A percentile compares a stretch with the other conserved stretches of the same genome.
Conservation (phyloP, 2,329 filamentous ascomycete genomes). For the Penicillium thymicola region DNA sequence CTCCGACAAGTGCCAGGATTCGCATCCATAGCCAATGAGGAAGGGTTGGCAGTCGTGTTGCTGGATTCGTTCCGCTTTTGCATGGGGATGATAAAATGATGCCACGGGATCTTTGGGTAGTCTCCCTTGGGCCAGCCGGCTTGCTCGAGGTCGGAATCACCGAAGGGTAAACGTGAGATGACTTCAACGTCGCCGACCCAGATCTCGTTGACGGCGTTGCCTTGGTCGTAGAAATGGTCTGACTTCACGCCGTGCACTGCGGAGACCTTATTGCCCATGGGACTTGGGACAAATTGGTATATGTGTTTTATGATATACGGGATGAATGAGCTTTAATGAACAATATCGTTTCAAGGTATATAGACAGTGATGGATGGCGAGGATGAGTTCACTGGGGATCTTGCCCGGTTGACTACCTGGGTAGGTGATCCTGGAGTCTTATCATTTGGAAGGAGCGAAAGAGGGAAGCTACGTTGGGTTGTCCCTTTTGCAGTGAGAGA, state of each 20-base stretch:
- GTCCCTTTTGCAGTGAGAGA: background rate
- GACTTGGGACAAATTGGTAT: background rate
- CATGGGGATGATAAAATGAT: slow-evolving; percentile 40
- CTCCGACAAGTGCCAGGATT: background rate
- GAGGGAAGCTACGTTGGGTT: background rate
- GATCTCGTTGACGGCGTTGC: slow-evolving; percentile 40
- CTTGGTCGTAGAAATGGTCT: slow-evolving; percentile 33
- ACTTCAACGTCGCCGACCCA: slow-evolving; percentile 38
- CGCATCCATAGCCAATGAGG: background rate
- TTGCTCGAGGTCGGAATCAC: slow-evolving; percentile 38
- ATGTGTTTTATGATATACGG: background rate
- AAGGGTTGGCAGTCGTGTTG: background rate
- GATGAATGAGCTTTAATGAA: background rate
- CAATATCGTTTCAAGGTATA: background rate
- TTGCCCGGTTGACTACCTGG: background rate
- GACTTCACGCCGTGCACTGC: slow-evolving; percentile 35
- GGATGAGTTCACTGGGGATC: background rate
- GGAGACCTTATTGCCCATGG: slow-evolving; percentile 36
- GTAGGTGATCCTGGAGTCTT: background rate
- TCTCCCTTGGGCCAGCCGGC: slow-evolving; percentile 33
- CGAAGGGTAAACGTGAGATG: slow-evolving; percentile 39
- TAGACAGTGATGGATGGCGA: background rate
- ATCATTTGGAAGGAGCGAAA: background rate
- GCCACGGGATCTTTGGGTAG: slow-evolving; percentile 41
- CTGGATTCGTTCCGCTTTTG: background rate